Evolutionary conservation across 73 alveolate genomes (phyloP).

Genomic region (Tetrahymena malaccensis): DNA sequence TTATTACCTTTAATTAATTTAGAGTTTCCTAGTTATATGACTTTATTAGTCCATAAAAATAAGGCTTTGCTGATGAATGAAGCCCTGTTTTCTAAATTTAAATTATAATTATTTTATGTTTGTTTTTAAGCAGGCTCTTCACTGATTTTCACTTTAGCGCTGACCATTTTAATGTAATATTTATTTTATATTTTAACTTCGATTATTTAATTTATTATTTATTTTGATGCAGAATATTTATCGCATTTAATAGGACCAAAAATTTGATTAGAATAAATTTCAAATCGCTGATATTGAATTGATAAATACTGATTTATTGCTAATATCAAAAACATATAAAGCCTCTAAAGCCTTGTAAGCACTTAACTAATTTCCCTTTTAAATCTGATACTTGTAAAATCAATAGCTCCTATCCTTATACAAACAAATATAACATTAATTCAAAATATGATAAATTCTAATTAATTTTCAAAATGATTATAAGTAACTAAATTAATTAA

Average conservation of each 20-base stretch:
- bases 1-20: neutral
- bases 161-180: neutral
- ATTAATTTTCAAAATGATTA: neutral
- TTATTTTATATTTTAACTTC: too few relatives aligned
- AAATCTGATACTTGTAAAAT: neutral
- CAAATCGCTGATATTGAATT: neutral
- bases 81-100: neutral
- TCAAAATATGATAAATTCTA: neutral
- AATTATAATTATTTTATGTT: neutral
- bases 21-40: neutral
- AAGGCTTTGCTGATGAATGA: neutral
- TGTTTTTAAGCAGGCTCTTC: neutral
- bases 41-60: neutral
- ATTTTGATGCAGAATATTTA: neutral
- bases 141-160: neutral
- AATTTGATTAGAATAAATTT: too few relatives aligned
- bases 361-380: neutral
- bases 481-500: neutral
- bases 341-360: neutral
- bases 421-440: neutral
- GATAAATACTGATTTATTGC: neutral
- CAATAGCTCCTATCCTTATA: neutral
- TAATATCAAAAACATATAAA: neutral
- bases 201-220: too few relatives aligned
- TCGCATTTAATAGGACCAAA: neutral